A percentile compares a stretch with the other conserved stretches of the same genome.
Evolutionary conservation across 805 yeast genomes (phyloP).

Genomic region (Spathaspora passalidarum): DNA sequence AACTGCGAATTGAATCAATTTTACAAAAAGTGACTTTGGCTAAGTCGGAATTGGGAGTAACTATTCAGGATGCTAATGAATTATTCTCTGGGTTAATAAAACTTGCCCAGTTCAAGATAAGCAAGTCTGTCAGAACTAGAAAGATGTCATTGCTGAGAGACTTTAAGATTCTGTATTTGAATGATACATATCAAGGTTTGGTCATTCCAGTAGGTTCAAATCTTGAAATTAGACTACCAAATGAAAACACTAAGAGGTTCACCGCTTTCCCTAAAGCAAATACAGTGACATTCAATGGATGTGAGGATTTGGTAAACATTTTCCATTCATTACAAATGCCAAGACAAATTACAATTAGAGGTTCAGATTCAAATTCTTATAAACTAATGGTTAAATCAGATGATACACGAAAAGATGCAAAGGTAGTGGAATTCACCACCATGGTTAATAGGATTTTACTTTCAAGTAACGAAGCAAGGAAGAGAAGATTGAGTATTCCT

Average conservation of each 20-base stretch:
- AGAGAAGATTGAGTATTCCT: conserved; percentile 65
- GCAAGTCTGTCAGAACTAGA: conserved; percentile 29
- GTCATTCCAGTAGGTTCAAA: conserved; percentile 76
- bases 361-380: conserved; percentile 74
- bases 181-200: conserved; percentile 37
- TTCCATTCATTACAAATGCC: conserved; percentile 87
- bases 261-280: conserved; percentile 45
- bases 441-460: conserved; percentile 74
- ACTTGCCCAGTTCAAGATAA: conserved; percentile 39
- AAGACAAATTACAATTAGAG: conserved; percentile 67
- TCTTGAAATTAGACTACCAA: conserved; percentile 64
- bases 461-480: conserved; percentile 67
- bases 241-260: conserved; percentile 35
- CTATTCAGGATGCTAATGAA: conserved; percentile 25
- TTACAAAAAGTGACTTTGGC: conserved; percentile 10
- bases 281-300: conserved; percentile 50
- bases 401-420: conserved; percentile 93
- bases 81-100: conserved; percentile 42
- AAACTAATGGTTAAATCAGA: conserved; percentile 82
- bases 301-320: conserved; percentile 67
- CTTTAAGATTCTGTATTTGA: conserved; percentile 31
- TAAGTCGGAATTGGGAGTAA: not conserved
- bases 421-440: conserved; percentile 85
- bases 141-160: conserved; percentile 39
- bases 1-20: conserved; percentile 23